These are phyloP conservation scores for Gentiana dahurica DNA, from an alignment of 257 asterid species.

Conservation along the genomic window DNA sequence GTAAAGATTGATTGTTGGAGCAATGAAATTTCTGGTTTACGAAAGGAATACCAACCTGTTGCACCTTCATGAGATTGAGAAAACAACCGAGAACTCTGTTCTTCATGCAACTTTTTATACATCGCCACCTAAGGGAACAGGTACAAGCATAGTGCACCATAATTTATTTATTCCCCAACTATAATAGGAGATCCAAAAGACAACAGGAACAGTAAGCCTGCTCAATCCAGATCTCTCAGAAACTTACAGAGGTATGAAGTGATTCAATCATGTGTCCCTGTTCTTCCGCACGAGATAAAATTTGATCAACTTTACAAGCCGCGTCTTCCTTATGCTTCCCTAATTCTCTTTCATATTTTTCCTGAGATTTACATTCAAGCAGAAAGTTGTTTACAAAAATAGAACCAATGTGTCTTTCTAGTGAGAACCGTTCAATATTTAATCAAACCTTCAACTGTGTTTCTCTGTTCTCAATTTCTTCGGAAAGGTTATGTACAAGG, in stretches of 20 bases:
- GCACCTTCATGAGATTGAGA: slow-evolving; percentile 27
- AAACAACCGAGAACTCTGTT: slow-evolving; percentile 40
- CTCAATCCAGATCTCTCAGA: slow-evolving; percentile 10
- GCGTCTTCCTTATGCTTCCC: slow-evolving; percentile 52
- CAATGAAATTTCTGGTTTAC: too few relatives aligned
- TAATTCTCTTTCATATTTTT: slow-evolving; percentile 57
- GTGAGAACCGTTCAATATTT: neutral
- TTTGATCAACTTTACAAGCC: slow-evolving; percentile 53
- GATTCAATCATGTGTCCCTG: slow-evolving; percentile 84
- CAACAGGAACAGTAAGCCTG: neutral
- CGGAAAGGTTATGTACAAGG: slow-evolving; percentile 60
- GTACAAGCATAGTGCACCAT: neutral
- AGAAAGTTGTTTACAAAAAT: neutral
- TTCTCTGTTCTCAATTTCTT: slow-evolving; percentile 64
- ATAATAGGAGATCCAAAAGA: neutral
- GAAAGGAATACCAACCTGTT: slow-evolving; percentile 31
- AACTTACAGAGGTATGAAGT: slow-evolving; percentile 77
- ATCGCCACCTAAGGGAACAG: slow-evolving; percentile 54
- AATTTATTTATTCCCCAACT: neutral
- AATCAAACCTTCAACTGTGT: slow-evolving; percentile 51
- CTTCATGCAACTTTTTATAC: slow-evolving; percentile 81
- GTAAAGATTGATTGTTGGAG: too few relatives aligned
- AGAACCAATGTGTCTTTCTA: neutral
- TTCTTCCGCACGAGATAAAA: slow-evolving; percentile 71
- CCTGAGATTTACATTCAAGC: slow-evolving; percentile 28